Evolutionary conservation across 495 filamentous ascomycete genomes (phyloP), one percentile per base, ranked within the genome.

Genomic region (Penicillium ochrochloron): DNA sequence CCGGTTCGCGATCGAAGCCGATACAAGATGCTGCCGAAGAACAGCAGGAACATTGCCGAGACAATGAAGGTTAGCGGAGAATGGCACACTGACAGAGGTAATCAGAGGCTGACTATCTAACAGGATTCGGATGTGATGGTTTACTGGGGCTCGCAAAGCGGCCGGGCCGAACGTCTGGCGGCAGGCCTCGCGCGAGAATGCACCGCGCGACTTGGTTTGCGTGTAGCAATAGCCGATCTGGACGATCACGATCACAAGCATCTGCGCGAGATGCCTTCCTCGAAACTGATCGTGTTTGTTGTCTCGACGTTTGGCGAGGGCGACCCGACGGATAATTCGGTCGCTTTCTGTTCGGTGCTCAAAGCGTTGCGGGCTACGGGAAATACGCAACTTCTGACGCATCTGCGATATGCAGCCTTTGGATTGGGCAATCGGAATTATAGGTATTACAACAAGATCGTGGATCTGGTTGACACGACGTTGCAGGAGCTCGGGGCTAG

Each of bases 281-380:
- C 59, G 5, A 76, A 76, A 55, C 46, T 77, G 3, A 73, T 67
- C 6, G 72, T 80, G 19, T 82, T 83, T 64, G 62, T 82, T 15
- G 41, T 80, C 3, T 75, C 77, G 5, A 83, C 81, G 0, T 83
- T 76, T 62, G 81, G 81, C 19, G 80, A 84, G 58, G 81, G 81
- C 0, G 78, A 83, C 57, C 79, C 80, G 5, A 71, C 67, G 50
- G 80, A 83, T 57, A 83, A 83, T 59, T 42, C 39, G 15, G 39
- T 42, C 39, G 39, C 39, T 42, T 42, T 42, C 39, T 42, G 39
- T 42, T 42, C 39, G 15, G 15, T 42, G 39, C 39, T 42, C 14
- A 42, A n/a, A 42, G 39, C 39, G 39, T 15, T 42, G 39, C 39
- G 39, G n/a, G 67, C 75, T 8, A 65, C 63, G 14, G 62, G 57